Conservation (phyloP, 2,329 filamentous ascomycete genomes). For the Venturia carpophila region DNA sequence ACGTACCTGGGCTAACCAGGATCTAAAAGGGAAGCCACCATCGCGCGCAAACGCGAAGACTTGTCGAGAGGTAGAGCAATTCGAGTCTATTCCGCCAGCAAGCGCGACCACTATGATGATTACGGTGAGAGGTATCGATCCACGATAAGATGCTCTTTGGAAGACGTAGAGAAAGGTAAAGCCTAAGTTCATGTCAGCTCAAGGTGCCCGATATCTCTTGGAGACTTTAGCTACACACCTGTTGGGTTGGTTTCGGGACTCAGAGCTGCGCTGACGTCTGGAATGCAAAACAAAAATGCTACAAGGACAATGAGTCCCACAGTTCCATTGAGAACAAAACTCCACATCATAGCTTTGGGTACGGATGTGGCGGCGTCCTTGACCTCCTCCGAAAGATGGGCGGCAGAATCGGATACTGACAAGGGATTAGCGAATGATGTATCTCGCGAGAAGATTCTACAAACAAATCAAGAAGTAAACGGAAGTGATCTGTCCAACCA, state of each 20-base stretch:
- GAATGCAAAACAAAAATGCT: slow-evolving; percentile 31
- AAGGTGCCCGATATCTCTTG: slow-evolving; percentile 16
- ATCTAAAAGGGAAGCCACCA: slow-evolving; percentile 25
- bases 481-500: slow-evolving; percentile 29
- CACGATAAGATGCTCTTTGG: slow-evolving; percentile 24
- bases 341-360: slow-evolving; percentile 36
- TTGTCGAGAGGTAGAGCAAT: slow-evolving; percentile 23
- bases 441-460: background rate
- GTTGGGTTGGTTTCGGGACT: background rate
- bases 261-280: slow-evolving; percentile 26
- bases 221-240: background rate
- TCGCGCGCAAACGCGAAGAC: slow-evolving; percentile 26
- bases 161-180: slow-evolving; percentile 33
- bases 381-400: slow-evolving; percentile 39
- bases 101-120: slow-evolving; percentile 24
- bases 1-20: slow-evolving; percentile 25
- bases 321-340: slow-evolving; percentile 31
- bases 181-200: slow-evolving; percentile 24
- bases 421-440: background rate
- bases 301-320: slow-evolving; percentile 32
- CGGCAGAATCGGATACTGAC: slow-evolving; percentile 33
- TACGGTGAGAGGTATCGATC: slow-evolving; percentile 24
- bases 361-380: slow-evolving; percentile 36
- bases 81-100: slow-evolving; percentile 24
- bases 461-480: slow-evolving; percentile 23